Evolutionary conservation across 2,329 filamentous ascomycete genomes (phyloP), one percentile per base, ranked within the genome.

Genomic region (Kalmusia sp.): DNA sequence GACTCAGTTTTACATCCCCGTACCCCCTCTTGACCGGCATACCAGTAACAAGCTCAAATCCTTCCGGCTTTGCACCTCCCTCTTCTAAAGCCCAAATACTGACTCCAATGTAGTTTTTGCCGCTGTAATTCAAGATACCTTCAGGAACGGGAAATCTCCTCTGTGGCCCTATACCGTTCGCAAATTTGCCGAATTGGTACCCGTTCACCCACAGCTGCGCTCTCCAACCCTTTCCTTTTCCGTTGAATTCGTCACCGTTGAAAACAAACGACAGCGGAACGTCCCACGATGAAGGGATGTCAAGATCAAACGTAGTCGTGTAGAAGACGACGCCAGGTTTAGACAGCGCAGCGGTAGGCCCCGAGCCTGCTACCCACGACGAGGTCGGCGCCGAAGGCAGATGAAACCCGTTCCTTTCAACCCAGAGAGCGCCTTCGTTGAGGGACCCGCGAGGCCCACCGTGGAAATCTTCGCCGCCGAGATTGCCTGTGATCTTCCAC

Each of bases 151-250:
- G 88, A 63, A 86, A 92, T 0, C 72, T 77, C 0, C 80, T 83
- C 74, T 92, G 88, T 1, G 90, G 89, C 0, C 90, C 89, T 33
- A 92, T 79, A 51, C 90, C 87, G 66, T 87, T 87, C 22, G 82
- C 72, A 58, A 84, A 87, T 67, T 86, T 86, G 5, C 83, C 84
- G 59, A 86, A 91, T 64, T 91, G 88, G 69, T 86, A 92, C 1
- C 89, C 89, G 62, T 92, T 91, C 31, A 92, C 86, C 65, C 82
- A 92, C 2, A 91, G 72, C 60, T 87, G 81, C 1, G 79, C 83
- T 14, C 88, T 79, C 58, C 87, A 89, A 11, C 49, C 55, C 28
- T 52, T 60, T 7, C 47, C 62, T 50, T 52, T 61, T 15, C 55
- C 67, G 6, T 58, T 63, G 55, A 67, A 68, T 2, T 57, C 67